phyloP scores from a whole-genome alignment of 2,329 filamentous ascomycete species.

The Arthrobotrys musiformis region DNA sequence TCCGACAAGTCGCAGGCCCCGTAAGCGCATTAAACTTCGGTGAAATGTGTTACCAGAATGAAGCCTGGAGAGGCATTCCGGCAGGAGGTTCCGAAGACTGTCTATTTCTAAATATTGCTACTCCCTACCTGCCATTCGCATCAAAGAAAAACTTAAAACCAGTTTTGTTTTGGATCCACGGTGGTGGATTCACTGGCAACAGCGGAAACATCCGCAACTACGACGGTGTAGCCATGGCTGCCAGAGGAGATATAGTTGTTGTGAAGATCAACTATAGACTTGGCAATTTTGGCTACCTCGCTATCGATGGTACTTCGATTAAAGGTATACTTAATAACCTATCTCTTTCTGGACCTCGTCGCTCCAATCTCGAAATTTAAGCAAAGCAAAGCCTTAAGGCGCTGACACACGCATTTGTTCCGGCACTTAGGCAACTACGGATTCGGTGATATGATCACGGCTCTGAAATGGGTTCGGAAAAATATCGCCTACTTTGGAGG shows the following conservation, averaged over 20 bases:
- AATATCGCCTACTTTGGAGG: slow-evolving; percentile 73
- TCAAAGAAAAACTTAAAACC: slow-evolving; percentile 12
- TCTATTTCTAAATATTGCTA: slow-evolving; percentile 65
- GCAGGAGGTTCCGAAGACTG: slow-evolving; percentile 65
- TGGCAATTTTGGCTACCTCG: slow-evolving; percentile 68
- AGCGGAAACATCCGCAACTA: slow-evolving; percentile 73
- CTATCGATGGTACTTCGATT: slow-evolving; percentile 63
- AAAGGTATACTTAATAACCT: slow-evolving; percentile 43
- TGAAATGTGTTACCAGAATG: slow-evolving; percentile 63
- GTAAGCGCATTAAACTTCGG: slow-evolving; percentile 61
- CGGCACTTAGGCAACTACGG: slow-evolving; percentile 67
- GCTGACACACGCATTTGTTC: neutral
- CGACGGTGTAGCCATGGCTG: slow-evolving; percentile 67
- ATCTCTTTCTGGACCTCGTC: no score
- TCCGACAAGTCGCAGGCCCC: slow-evolving; percentile 60
- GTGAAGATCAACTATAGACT: slow-evolving; percentile 70
- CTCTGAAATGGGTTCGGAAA: slow-evolving; percentile 71
- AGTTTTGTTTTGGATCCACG: slow-evolving; percentile 63
- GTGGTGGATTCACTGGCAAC: slow-evolving; percentile 67
- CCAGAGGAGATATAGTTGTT: slow-evolving; percentile 68
- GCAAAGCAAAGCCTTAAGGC: no score
- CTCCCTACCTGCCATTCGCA: slow-evolving; percentile 15
- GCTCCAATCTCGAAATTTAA: neutral
- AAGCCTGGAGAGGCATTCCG: slow-evolving; percentile 58
- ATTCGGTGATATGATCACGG: slow-evolving; percentile 70